Evolutionary conservation across 1,284 basidiomycete species (phyloP).

Genomic region (Trichosporon ovoides): DNA sequence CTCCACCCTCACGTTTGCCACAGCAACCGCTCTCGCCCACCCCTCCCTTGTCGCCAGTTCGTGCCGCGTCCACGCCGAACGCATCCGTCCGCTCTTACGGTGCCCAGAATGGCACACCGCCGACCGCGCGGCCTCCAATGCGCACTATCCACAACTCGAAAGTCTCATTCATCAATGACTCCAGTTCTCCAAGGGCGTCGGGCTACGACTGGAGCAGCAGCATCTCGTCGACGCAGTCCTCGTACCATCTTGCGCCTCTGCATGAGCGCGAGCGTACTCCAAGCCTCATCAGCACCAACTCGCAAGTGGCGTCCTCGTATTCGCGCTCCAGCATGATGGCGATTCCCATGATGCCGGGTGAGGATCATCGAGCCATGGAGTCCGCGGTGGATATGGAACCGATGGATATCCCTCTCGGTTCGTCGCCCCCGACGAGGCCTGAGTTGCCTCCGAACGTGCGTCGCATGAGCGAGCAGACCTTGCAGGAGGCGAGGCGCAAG

Average conservation of each 20-base stretch:
- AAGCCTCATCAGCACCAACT: slow-evolving; percentile 36
- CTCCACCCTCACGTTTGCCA: background rate
- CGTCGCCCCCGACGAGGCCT: background rate
- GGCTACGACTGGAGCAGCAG: slow-evolving; percentile 17
- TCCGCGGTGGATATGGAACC: slow-evolving; percentile 20
- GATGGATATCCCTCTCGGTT: slow-evolving; percentile 5
- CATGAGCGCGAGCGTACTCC: slow-evolving; percentile 41
- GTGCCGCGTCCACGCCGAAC: slow-evolving; percentile 5
- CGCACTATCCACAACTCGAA: slow-evolving; percentile 21
- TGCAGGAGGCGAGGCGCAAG: slow-evolving; percentile 42
- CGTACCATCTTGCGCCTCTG: slow-evolving; percentile 13
- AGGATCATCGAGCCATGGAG: slow-evolving; percentile 26
- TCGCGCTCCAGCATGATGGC: slow-evolving; percentile 36
- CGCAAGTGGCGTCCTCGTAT: slow-evolving; percentile 35
- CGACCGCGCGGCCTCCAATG: slow-evolving; percentile 22
- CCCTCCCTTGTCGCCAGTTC: slow-evolving; percentile 12
- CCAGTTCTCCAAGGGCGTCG: slow-evolving; percentile 8
- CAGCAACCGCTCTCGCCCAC: slow-evolving; percentile 5
- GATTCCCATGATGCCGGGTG: slow-evolving; percentile 26
- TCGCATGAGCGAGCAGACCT: slow-evolving; percentile 35
- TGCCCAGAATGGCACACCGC: slow-evolving; percentile 12
- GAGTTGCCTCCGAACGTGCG: slow-evolving; percentile 16
- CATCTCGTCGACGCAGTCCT: slow-evolving; percentile 14
- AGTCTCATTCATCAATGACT: slow-evolving; percentile 30
- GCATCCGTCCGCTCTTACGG: slow-evolving; percentile 8